Percentiles rank a stretch among this genome's conserved stretches.
Conservation (phyloP, 768 basidiomycete species). For the Leucocoprinus sp. region DNA sequence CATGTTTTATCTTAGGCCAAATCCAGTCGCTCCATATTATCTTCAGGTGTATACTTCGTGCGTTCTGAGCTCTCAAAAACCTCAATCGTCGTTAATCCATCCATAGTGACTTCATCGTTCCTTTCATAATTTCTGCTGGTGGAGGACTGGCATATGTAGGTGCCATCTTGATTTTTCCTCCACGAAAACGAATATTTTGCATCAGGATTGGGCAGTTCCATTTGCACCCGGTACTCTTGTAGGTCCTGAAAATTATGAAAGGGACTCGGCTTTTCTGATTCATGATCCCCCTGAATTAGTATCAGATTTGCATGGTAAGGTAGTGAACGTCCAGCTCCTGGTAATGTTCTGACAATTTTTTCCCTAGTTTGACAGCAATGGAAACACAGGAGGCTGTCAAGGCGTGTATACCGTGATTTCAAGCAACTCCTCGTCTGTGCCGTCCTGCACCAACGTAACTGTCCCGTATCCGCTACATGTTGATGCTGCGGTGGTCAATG, state of each 20-base stretch:
- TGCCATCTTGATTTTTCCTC: constrained; percentile 2
- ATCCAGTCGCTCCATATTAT: constrained; percentile 47
- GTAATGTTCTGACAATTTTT: neutral
- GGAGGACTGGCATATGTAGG: constrained; percentile 38
- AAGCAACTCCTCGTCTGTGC: constrained; percentile 21
- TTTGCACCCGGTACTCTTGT: constrained; percentile 52
- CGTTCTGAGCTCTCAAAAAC: constrained; percentile 16
- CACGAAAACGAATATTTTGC: constrained; percentile 1
- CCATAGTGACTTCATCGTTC: constrained; percentile 38
- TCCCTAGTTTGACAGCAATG: constrained; percentile 44
- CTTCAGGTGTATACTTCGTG: constrained; percentile 58
- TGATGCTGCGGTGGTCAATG: constrained; percentile 32
- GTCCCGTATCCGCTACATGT: constrained; percentile 36
- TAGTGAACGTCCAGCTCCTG: neutral
- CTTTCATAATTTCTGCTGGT: constrained; percentile 45
- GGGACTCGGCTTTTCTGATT: neutral
- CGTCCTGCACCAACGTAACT: constrained; percentile 46
- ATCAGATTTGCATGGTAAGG: constrained; percentile 61
- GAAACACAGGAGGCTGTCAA: constrained; percentile 56
- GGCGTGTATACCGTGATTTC: constrained; percentile 49
- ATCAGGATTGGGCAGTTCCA: constrained; percentile 50
- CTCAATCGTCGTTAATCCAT: neutral
- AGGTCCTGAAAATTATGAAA: constrained; percentile 10
- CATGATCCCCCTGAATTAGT: constrained; percentile 24
- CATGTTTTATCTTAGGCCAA: constrained; percentile 32